Conservation (phyloP, 352 stramenopile genomes). For the Lagenidium giganteum region DNA sequence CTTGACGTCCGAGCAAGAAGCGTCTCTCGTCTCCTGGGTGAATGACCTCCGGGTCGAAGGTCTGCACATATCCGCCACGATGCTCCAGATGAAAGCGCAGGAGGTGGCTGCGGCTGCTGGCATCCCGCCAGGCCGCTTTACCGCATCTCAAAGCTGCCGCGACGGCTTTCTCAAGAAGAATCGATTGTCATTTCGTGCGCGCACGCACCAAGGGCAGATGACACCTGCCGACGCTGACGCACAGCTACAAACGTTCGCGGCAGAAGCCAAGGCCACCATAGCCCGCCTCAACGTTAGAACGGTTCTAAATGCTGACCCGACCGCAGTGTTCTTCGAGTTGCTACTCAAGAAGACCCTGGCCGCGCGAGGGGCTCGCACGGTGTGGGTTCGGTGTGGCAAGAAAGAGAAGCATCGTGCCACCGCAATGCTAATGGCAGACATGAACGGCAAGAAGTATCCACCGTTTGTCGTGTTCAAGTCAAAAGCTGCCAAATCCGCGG, state of each 20-base stretch:
- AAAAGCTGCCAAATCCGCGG: not conserved
- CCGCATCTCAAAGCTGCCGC: not conserved
- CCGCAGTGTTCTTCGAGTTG: conserved; percentile 18
- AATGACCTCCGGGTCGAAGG: conserved; percentile 1
- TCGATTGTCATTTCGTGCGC: not conserved
- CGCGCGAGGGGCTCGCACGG: conserved; percentile 7
- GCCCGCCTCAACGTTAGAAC: conserved; percentile 1
- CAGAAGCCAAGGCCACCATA: not conserved
- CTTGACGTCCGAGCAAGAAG: too few relatives aligned
- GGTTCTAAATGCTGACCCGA: conserved; percentile 19
- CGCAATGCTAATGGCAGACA: conserved; percentile 12
- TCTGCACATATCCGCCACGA: not conserved
- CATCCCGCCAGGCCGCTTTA: not conserved
- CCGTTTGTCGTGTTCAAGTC: conserved; percentile 16
- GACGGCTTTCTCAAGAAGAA: not conserved
- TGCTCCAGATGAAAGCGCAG: not conserved
- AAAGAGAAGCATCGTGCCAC: conserved; percentile 15
- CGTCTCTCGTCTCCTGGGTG: not conserved
- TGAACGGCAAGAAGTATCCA: conserved; percentile 9
- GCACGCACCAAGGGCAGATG: conserved; percentile 4
- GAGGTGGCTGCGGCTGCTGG: too few relatives aligned
- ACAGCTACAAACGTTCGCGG: conserved; percentile 2
- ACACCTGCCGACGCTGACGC: not conserved
- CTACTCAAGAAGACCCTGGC: conserved; percentile 12
- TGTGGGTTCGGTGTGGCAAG: conserved; percentile 15